Evolutionary conservation across 208 protist genomes (phyloP).

Genomic region (Leishmania gerbilli): DNA sequence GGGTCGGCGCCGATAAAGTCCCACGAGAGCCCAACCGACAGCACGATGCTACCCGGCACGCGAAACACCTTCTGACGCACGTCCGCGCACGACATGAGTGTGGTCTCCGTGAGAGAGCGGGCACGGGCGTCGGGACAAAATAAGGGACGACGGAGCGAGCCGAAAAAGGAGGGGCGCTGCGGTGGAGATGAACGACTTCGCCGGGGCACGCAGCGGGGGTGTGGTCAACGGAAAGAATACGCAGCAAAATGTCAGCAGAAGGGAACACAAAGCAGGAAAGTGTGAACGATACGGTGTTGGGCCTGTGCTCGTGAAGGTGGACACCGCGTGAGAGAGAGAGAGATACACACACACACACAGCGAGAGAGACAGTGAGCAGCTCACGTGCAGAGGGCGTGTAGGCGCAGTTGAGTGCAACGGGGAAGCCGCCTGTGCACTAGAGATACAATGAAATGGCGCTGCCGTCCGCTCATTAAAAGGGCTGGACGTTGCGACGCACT

Average conservation of each 20-base stretch:
- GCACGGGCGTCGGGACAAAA: neutral
- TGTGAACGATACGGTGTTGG: neutral
- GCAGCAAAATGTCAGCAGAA: neutral
- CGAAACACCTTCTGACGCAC: conserved; percentile 85
- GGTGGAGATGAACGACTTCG: neutral
- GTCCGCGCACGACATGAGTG: conserved; percentile 43
- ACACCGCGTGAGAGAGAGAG: neutral
- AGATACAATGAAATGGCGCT: neutral
- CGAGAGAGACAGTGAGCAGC: neutral
- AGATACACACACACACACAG: neutral
- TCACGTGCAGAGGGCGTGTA: neutral
- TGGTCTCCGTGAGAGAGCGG: conserved; percentile 4
- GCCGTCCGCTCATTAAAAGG: neutral
- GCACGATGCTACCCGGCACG: conserved; percentile 60
- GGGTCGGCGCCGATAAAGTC: conserved; percentile 77
- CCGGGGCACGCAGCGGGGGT: neutral
- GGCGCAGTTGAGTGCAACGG: neutral
- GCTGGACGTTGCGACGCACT: neutral
- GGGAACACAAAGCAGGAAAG: neutral
- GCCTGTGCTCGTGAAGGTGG: neutral
- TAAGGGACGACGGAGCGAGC: conserved; percentile 1
- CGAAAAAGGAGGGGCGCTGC: neutral
- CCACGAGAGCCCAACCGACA: conserved; percentile 79
- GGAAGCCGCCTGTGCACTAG: neutral
- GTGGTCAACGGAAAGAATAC: neutral